Evolutionary conservation across 2,329 filamentous ascomycete genomes (phyloP), one percentile per base, ranked within the genome.

Genomic region (Apiospora rasikravindrae): DNA sequence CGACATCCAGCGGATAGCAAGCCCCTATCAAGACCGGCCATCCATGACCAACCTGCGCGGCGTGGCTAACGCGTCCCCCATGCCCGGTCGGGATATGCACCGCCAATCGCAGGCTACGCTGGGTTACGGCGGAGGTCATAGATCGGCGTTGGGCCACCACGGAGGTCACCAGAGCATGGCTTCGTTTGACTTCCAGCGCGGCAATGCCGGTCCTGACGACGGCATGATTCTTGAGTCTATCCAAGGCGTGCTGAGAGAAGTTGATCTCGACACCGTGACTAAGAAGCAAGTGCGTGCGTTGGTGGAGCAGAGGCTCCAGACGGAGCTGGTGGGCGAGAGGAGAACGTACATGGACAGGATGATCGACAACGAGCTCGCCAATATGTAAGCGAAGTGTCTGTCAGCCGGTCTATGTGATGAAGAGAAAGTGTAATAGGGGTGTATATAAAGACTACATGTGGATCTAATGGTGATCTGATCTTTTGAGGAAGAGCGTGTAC

Each of bases 231-330:
- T 94, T 24, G 93, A 97, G 73, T 93, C 94, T 1, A 96, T 98
- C 74, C 93, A 94, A 78, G 86, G 88, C 69, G 96, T 96, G 77
- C 86, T 99, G 74, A 84, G 88, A 22, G 96, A 98, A 78, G 95
- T 98, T 0, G 96, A 99, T 82, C 87, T 99, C 57, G 96, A 99
- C 81, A 96, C 89, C n/a, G 94, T 98, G 67, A 99, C 96, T 8
- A 99, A 98, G 91, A 99, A 99, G 86, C 96, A 98, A 84, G 92
- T 96, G 71, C 89, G 94, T 69, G 95, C 94, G 4, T 88, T 98
- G 64, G 95, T 98, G 16, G 96, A 99, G 85, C 95, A 98, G 85
- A 90, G 95, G 78, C 84, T 99, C 74, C 96, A 98, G 85, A 96
- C 93, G 5, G 95, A 98, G 81, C 87, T 98, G 72, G 87, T 89